phyloP scores from a whole-genome alignment of 2,329 filamentous ascomycete species.

The Colletotrichum tropicicola region DNA sequence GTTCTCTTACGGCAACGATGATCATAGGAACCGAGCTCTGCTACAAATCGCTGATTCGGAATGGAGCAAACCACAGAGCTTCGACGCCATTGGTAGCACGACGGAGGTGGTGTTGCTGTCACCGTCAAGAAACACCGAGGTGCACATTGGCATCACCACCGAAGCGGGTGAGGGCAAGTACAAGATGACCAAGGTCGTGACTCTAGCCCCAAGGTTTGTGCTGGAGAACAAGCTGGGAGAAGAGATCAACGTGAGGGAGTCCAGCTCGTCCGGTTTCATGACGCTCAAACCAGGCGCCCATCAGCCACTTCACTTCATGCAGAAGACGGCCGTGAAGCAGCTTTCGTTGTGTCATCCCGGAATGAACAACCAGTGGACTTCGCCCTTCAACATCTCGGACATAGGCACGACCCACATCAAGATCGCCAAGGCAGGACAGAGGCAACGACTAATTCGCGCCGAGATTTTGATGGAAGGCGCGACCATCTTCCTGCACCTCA shows the following conservation, averaged over 20 bases:
- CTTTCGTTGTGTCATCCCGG: slow-evolving; percentile 92
- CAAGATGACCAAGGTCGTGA: slow-evolving; percentile 95
- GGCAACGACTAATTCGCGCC: slow-evolving; percentile 86
- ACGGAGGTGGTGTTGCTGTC: slow-evolving; percentile 88
- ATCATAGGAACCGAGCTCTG: slow-evolving; percentile 89
- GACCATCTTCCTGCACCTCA: slow-evolving; percentile 92
- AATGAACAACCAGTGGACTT: slow-evolving; percentile 96
- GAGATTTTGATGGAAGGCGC: slow-evolving; percentile 93
- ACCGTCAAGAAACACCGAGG: slow-evolving; percentile 75
- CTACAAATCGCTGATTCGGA: slow-evolving; percentile 88
- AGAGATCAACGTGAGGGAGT: slow-evolving; percentile 88
- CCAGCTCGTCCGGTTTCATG: slow-evolving; percentile 87
- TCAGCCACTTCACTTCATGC: slow-evolving; percentile 88
- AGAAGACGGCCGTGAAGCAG: slow-evolving; percentile 85
- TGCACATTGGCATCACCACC: slow-evolving; percentile 90
- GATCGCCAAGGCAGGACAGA: slow-evolving; percentile 87
- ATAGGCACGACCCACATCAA: slow-evolving; percentile 94
- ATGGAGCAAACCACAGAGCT: slow-evolving; percentile 98
- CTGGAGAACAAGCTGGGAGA: slow-evolving; percentile 93
- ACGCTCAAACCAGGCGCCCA: slow-evolving; percentile 81
- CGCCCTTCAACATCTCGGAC: slow-evolving; percentile 96
- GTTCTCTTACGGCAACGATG: slow-evolving; percentile 92
- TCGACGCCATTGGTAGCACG: slow-evolving; percentile 95
- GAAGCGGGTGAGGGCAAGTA: slow-evolving; percentile 96
- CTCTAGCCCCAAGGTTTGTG: slow-evolving; percentile 90